Evolutionary conservation across 257 asterid species (phyloP).

Genomic region (Haberlea rhodopensis): DNA sequence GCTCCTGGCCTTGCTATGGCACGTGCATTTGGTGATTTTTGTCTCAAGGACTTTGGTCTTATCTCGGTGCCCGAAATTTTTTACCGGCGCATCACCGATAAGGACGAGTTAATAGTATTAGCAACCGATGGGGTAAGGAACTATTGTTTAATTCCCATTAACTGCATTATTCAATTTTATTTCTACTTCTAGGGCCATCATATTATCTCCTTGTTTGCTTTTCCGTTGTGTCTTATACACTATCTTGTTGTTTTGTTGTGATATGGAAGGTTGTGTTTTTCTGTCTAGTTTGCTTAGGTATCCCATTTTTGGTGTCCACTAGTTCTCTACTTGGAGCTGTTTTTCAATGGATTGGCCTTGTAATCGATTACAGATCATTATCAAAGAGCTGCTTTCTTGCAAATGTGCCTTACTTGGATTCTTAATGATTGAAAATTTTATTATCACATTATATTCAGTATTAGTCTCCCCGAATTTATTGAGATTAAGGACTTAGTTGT

Average conservation of each 20-base stretch:
- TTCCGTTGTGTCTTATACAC: neutral
- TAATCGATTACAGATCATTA: too few relatives aligned
- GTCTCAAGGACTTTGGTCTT: slow-evolving; percentile 83
- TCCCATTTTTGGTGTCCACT: neutral
- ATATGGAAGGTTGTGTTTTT: neutral
- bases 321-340: neutral
- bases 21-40: slow-evolving; percentile 91
- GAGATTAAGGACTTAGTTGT: too few relatives aligned
- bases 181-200: neutral
- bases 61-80: slow-evolving; percentile 81
- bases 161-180: slow-evolving; percentile 7
- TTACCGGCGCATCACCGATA: slow-evolving; percentile 58
- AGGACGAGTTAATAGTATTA: slow-evolving; percentile 72
- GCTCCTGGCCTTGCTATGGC: slow-evolving; percentile 98
- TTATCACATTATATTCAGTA: too few relatives aligned
- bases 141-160: neutral
- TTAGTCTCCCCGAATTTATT: too few relatives aligned
- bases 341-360: neutral
- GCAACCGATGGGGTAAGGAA: slow-evolving; percentile 84
- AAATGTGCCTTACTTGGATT: neutral
- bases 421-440: neutral
- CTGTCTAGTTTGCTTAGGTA: neutral
- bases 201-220: neutral
- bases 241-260: neutral
- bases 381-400: neutral